Percentiles rank a stretch among this genome's conserved stretches.
Evolutionary conservation across 2,329 filamentous ascomycete genomes (phyloP).

Genomic region (Fulvia fulva): DNA sequence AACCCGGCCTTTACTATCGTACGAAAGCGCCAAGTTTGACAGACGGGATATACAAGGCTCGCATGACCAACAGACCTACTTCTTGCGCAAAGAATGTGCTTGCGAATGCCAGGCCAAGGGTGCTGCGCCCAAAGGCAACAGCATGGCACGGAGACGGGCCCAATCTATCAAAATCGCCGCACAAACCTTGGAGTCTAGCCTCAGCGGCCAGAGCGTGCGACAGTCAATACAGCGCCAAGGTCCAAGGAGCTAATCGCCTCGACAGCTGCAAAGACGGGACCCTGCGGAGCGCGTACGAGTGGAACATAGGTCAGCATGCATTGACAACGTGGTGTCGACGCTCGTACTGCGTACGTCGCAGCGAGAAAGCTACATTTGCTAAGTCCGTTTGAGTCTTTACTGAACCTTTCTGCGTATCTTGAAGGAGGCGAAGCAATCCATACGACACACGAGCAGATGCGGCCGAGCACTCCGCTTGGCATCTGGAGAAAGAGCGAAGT

Average conservation of each 20-base stretch:
- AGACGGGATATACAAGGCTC: neutral
- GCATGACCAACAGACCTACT: neutral
- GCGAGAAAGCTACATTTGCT: neutral
- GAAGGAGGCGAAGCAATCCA: neutral
- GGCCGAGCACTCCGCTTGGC: neutral
- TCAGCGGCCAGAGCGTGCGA: neutral
- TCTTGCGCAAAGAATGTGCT: neutral
- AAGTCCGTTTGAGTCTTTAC: neutral
- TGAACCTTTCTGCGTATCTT: neutral
- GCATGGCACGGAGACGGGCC: neutral
- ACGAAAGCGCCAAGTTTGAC: neutral
- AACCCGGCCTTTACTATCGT: neutral
- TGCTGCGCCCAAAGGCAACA: neutral
- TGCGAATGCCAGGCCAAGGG: neutral
- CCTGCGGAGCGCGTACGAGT: neutral
- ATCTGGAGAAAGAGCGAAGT: neutral
- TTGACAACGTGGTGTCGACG: neutral
- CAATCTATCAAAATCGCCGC: neutral
- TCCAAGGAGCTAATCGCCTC: neutral
- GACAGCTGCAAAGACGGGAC: neutral
- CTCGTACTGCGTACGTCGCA: neutral
- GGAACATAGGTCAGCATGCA: neutral
- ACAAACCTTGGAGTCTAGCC: neutral
- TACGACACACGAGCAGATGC: neutral
- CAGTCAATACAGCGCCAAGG: neutral